Evolutionary conservation across 2,329 filamentous ascomycete genomes (phyloP), one percentile per base, ranked within the genome.

Genomic region (Mycocentrospora acerina): DNA sequence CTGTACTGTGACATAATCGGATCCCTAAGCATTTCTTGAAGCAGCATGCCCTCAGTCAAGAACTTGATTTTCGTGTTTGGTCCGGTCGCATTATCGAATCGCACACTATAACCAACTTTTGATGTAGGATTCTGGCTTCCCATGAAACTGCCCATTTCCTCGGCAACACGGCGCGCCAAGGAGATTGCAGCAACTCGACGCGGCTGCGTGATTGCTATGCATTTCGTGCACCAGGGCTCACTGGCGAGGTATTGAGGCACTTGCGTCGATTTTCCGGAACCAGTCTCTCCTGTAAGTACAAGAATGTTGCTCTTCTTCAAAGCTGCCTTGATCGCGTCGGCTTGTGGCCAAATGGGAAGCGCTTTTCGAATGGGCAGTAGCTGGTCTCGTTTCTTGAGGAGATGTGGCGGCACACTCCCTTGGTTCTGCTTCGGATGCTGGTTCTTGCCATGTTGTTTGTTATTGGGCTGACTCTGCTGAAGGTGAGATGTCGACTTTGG

Each of bases 211-310:
- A 97, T 89, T 7, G 90, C 93, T 49, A 98, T 89, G 27, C 58
- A 59, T 57, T 87, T 85, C 24, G 75, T 78, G 64, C 90, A 95
- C 90, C 90, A 97, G 6, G 80, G 70, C 59, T 96, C 87, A 17
- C 76, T 71, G 30, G 85, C 80, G 7, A 98, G 72, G 47, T 95
- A 96, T 59, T 97, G 93, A 0, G 93, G 91, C 0, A 96, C 84
- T 68, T 98, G 93, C 0, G 93, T 98, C 72, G 88, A 94, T 71
- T 98, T 98, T 62, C 93, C 93, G 11, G 88, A 95, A 64, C 93
- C 93, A 0, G 93, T 98, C 67, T 97, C 91, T 71, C 91, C 91
- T 2, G 93, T 85, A 11, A 98, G 72, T 0, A 98, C 76, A 35
- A 98, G 78, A 1, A 95, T 81, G 57, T 94, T 81, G 46, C 81